Evolutionary conservation across 805 yeast genomes (phyloP), one percentile per base, ranked within the genome.

Genomic region (Danielia reshetovae): DNA sequence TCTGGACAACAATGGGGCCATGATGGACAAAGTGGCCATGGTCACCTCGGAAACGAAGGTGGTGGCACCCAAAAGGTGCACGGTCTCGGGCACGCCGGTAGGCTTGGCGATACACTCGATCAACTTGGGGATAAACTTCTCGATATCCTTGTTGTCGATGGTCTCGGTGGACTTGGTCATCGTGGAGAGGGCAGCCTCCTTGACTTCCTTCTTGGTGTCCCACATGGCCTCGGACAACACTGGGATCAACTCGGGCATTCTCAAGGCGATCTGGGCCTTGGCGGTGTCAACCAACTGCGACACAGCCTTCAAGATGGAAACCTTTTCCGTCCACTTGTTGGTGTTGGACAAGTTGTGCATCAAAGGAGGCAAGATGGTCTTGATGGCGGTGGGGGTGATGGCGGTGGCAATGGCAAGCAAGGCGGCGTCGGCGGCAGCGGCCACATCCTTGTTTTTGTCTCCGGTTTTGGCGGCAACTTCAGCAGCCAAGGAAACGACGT

Each of bases 231-330:
- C 99, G 56, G 98, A 93, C 59, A 93, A 75, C 52, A 83, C 93
- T 70, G 99, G 98, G 60, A 93, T 90, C 68, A 93, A 81, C 78
- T 93, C 97, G 60, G 97, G 96, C 97, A 93, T 93, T 80, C 98
- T 88, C 60, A 93, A 79, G 55, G 98, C 96, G 54, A 93, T 75
- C 78, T 89, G 99, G 57, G 72, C 84, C 71, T 89, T 90, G 56
- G 98, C 96, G 54, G 87, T 76, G 64, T 86, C 95, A 56, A 93
- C 98, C 60, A 90, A 75, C 53, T 79, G 78, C 50, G 95, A 70
- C 60, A 93, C 74, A 57, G 95, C 84, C 62, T 77, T 78, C 66
- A 93, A 77, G 57, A 89, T 74, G 54, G 96, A 85, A 59, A 82
- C 83, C 82, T 93, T 93, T 78, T 90, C 97, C 59, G 89, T 89